These are phyloP conservation scores for Venturia carpophila DNA, from an alignment of 2,329 filamentous ascomycete species.

Conservation along the genomic window DNA sequence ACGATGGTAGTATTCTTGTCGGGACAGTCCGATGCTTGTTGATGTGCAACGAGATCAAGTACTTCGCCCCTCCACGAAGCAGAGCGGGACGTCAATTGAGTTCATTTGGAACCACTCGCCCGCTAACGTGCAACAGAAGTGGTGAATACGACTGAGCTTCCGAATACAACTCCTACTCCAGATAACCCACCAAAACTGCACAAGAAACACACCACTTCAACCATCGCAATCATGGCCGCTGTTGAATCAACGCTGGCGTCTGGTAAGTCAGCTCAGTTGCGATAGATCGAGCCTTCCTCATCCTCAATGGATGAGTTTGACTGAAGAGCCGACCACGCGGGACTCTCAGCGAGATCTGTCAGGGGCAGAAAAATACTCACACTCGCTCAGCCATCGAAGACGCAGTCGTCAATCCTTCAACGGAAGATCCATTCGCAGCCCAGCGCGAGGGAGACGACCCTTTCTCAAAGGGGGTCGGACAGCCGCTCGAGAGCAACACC, in stretches of 20 bases:
- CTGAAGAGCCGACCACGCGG: background rate
- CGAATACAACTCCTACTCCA: too few species aligned
- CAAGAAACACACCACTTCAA: background rate
- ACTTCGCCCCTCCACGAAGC: background rate
- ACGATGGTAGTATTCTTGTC: background rate
- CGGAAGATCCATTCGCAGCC: conserved; percentile 24
- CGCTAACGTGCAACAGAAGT: background rate
- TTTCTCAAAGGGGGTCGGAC: conserved; percentile 23
- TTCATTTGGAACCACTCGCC: background rate
- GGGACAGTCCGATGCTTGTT: background rate
- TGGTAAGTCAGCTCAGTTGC: background rate
- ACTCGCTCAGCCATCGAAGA: conserved; percentile 22
- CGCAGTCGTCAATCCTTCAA: conserved; percentile 22
- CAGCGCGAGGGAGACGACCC: conserved; percentile 24
- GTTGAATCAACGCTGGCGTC: background rate
- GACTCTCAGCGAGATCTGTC: background rate
- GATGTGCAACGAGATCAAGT: background rate
- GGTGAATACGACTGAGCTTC: background rate
- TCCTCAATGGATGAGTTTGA: background rate
- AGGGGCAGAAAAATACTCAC: background rate
- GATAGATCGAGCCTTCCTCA: background rate
- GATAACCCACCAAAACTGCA: background rate
- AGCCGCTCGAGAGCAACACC: conserved; percentile 22
- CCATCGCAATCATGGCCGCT: background rate
- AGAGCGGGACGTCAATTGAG: background rate